Conservation (phyloP, 768 basidiomycete species). For the Coprinellus micaceus region DNA sequence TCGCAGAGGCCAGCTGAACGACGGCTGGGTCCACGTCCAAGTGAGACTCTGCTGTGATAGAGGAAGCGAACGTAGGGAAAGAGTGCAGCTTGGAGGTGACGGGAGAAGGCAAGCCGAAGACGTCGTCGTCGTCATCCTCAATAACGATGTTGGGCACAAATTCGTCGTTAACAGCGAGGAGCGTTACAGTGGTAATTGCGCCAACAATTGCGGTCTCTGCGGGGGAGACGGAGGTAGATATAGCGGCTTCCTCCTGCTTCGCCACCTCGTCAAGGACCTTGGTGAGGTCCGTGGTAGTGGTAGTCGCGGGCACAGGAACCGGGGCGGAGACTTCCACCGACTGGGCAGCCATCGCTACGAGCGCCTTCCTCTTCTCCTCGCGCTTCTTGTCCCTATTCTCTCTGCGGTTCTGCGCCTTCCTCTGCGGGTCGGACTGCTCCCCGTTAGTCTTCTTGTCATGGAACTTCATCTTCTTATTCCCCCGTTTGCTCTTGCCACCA, state of each 20-base stretch:
- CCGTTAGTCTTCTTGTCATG: neutral
- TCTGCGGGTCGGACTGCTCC: conserved; percentile 3
- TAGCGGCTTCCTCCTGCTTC: neutral
- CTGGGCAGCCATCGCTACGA: conserved; percentile 28
- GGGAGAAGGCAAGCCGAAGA: conserved; percentile 37
- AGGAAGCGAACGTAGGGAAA: conserved; percentile 23
- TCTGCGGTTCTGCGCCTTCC: conserved; percentile 37
- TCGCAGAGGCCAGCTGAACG: conserved; percentile 21
- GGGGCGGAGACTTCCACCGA: conserved; percentile 4
- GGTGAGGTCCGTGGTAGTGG: neutral
- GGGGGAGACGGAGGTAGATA: too few relatives aligned
- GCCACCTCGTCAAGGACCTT: neutral
- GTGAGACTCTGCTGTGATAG: conserved; percentile 25
- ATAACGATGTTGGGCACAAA: neutral
- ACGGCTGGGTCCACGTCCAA: conserved; percentile 23
- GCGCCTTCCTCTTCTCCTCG: conserved; percentile 41
- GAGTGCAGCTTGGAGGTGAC: conserved; percentile 18
- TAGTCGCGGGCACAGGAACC: neutral
- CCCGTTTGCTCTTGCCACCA: conserved; percentile 34
- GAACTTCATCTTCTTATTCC: conserved; percentile 14
- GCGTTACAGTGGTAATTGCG: conserved; percentile 12
- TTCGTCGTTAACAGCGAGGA: conserved; percentile 10
- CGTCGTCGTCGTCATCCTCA: conserved; percentile 25
- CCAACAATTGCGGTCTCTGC: conserved; percentile 5
- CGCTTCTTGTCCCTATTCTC: conserved; percentile 48